A percentile compares a stretch with the other conserved stretches of the same genome.
Evolutionary conservation across 2,329 filamentous ascomycete species (phyloP).

Genomic region (Cladophialophora carrionii): DNA sequence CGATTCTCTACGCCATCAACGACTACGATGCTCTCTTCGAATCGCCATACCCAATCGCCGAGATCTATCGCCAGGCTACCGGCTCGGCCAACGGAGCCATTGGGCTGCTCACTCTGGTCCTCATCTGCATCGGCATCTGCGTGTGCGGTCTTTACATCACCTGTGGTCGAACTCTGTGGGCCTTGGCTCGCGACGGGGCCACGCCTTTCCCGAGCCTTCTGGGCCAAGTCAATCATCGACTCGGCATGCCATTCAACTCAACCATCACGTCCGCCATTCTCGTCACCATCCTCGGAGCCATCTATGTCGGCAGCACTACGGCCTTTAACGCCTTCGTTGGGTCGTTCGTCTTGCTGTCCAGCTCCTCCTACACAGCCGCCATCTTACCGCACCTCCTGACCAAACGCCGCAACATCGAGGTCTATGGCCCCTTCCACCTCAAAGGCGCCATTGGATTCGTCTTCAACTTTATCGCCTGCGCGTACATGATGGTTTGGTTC

Average conservation of each 20-base stretch:
- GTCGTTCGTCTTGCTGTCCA: conserved; percentile 62
- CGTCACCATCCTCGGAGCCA: conserved; percentile 58
- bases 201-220: conserved; percentile 58
- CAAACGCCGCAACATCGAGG: conserved; percentile 52
- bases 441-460: conserved; percentile 53
- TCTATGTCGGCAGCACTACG: conserved; percentile 47
- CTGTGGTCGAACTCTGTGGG: conserved; percentile 65
- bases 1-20: conserved; percentile 59
- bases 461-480: conserved; percentile 56
- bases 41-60: conserved; percentile 64
- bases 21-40: conserved; percentile 49
- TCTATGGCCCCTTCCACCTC: conserved; percentile 58
- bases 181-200: conserved; percentile 62
- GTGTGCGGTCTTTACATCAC: conserved; percentile 57
- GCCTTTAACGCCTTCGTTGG: conserved; percentile 63
- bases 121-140: conserved; percentile 58
- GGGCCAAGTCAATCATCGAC: conserved; percentile 51
- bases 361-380: conserved; percentile 59
- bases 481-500: conserved; percentile 60
- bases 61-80: conserved; percentile 67
- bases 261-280: conserved; percentile 57
- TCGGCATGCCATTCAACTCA: conserved; percentile 60
- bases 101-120: conserved; percentile 58
- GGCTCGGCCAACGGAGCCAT: conserved; percentile 56
- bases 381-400: conserved; percentile 58